Evolutionary conservation across 257 asterid species (phyloP), one percentile per base, ranked within the genome.

Genomic region (Fraxinus quadrangulata): DNA sequence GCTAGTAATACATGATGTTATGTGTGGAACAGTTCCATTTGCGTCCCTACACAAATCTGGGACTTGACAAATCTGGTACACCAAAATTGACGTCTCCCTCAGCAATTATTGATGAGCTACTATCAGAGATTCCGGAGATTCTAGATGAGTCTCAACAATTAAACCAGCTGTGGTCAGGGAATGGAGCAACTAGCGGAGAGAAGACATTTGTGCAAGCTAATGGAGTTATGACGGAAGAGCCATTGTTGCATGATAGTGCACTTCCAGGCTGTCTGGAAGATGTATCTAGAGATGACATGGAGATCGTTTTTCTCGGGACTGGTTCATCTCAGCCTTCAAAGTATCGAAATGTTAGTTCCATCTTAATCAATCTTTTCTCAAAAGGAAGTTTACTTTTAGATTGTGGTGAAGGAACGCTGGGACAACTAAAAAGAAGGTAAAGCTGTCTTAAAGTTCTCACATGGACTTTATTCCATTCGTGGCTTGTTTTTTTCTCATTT

Each of bases 251-350:
- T 47, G 87, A 82, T 72, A 73, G 34, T 79, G 85, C 79, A 70
- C 78, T 84, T 68, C 97, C 99, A 23, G 83, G 90, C 83, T 92
- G 97, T 81, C 92, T 95, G 77, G 91, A 91, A 84, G 86, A 87
- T 67, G 83, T 91, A 77, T 74, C 88, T 30, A 84, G 99, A 85
- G 96, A 93, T 75, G 94, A 91, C 39, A 77, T 84, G 87, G 99
- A 95, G 90, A 93, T 95, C 75, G 97, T 95, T 85, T 91, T 95
- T 80, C 97, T 95, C 6, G 99, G 99, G 67, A 95, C 99, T 2
- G 99, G 99, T 40, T 95, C 99, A 71, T 93, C 99, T 61, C 99
- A 95, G 81, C 98, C 99, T 73, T 95, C 99, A n/a, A 93, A 95
- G 71, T 91, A 95, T 83, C 91, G 99, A 76, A 95, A 95, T 34